Evolutionary conservation across 306 rosid genomes (phyloP).

Genomic region (Citrullus amarus): DNA sequence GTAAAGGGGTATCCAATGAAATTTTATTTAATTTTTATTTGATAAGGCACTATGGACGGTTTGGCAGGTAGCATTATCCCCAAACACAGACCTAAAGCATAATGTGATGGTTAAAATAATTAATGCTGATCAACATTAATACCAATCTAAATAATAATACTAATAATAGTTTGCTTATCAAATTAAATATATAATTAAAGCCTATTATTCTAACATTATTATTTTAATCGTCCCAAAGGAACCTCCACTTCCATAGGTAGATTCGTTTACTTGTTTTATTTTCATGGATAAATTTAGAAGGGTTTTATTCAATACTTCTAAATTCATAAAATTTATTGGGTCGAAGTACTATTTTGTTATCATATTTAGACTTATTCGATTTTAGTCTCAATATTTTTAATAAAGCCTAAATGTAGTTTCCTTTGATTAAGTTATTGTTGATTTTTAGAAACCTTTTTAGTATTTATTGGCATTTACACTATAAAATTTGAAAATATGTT

Average conservation of each 20-base stretch:
- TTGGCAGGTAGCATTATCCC: slow-evolving; percentile 2
- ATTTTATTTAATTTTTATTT: not conserved
- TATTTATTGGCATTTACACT: too few relatives aligned
- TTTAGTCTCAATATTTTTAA: too few relatives aligned
- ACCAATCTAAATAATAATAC: not conserved
- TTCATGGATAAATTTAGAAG: too few relatives aligned
- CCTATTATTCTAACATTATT: not conserved
- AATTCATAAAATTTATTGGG: too few relatives aligned
- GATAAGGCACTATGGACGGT: not conserved
- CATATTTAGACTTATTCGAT: too few relatives aligned
- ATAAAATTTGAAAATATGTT: too few relatives aligned
- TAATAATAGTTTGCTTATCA: not conserved
- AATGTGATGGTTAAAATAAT: not conserved
- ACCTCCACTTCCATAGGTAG: not conserved
- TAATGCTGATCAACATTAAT: not conserved
- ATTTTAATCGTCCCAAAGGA: not conserved
- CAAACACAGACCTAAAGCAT: not conserved
- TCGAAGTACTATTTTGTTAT: too few relatives aligned
- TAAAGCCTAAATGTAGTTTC: too few relatives aligned
- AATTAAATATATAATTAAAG: not conserved
- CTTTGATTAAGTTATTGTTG: too few relatives aligned
- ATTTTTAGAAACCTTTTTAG: too few relatives aligned
- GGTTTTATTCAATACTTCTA: too few relatives aligned
- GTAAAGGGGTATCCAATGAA: slow-evolving; percentile 7
- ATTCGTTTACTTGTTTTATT: too few relatives aligned